Conservation (phyloP, 108 stramenopile species). For the Cafeteria roenbergensis region DNA sequence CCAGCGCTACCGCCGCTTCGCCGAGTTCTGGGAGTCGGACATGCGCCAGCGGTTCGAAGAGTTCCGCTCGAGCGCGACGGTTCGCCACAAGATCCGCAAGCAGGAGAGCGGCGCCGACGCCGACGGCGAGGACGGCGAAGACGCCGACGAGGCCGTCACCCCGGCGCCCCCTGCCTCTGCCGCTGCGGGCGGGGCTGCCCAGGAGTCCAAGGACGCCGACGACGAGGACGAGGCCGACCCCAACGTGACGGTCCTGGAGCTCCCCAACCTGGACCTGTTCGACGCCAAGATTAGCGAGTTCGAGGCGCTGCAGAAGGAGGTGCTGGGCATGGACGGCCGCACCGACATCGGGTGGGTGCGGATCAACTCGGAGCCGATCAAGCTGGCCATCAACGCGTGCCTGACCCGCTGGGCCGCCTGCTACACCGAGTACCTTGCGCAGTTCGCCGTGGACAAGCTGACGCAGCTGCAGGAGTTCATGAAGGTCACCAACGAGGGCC, state of each 20-base stretch:
- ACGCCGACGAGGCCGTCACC: neutral
- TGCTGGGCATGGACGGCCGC: slow-evolving; percentile 35
- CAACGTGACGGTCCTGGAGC: neutral
- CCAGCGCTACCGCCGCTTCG: slow-evolving; percentile 49
- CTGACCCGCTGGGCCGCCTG: slow-evolving; percentile 54
- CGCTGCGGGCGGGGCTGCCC: neutral
- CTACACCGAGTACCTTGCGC: slow-evolving; percentile 49
- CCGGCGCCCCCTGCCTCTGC: too few species aligned
- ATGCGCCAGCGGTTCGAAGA: slow-evolving; percentile 49
- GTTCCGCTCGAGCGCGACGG: slow-evolving; percentile 53
- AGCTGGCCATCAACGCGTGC: slow-evolving; percentile 50
- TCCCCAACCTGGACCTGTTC: slow-evolving; percentile 59
- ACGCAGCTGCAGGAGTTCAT: slow-evolving; percentile 53
- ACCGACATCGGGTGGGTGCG: slow-evolving; percentile 67
- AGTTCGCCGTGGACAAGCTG: slow-evolving; percentile 43
- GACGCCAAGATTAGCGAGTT: slow-evolving; percentile 57
- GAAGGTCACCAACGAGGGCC: slow-evolving; percentile 37
- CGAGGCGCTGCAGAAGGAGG: slow-evolving; percentile 51
- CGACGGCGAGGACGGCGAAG: neutral
- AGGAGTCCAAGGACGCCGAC: slow-evolving; percentile 8
- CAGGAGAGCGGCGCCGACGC: too few species aligned
- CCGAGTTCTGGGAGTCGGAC: slow-evolving; percentile 61
- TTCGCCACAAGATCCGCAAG: slow-evolving; percentile 24
- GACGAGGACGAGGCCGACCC: neutral
- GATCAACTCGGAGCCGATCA: slow-evolving; percentile 59